Base-by-base conservation (phyloP, 768 basidiomycete species). In the Pulveroboletus sp. region DNA sequence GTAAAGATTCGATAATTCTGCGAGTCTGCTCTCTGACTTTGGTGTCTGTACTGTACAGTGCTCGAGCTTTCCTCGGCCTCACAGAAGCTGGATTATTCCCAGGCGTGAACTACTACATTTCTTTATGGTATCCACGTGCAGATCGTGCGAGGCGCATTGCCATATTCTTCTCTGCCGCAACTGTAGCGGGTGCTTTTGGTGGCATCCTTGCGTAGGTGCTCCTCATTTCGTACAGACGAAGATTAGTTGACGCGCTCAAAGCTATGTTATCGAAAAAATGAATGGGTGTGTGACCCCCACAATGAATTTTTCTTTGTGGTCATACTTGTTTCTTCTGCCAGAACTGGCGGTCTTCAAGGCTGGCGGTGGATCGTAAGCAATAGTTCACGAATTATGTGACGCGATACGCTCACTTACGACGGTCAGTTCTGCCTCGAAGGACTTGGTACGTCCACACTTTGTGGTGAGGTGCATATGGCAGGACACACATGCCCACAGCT, bases 81-180 rank as follows among this genome's bases (percentile, higher is more conserved):
- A 63, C 75, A 27, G 78, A 78, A 56, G 74, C 72, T 39, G 78
- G 80, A 35, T 54, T 76, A 17, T 69, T 72, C 47, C 69, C 73
- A 0, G 71, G 71, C 2, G 61, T 75, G 45, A 69, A 67, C 2
- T 78, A 74, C 49, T 73, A 70, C 38, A 67, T 82, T 36, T 80
- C 78, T 12, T 63, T 79, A 40, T 85, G 83, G 82, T 80, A 87
- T 60, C 74, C 79, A 13, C 70, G 77, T 30, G 67, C 68, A 44
- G 83, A 85, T 57, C 76, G 81, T 34, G 81, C 78, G 14, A 67
- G 65, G 56, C 76, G 83, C 23, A 74, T 82, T 45, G 79, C 82
- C 5, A 34, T 85, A 24, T 84, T 85, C 71, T 82, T 81, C 63
- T 76, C 77, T 16, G 80, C 81, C 26, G 80, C 81, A 12, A 81